Conservation (phyloP, 139 green algal genomes). For the Trebouxia sp. region DNA sequence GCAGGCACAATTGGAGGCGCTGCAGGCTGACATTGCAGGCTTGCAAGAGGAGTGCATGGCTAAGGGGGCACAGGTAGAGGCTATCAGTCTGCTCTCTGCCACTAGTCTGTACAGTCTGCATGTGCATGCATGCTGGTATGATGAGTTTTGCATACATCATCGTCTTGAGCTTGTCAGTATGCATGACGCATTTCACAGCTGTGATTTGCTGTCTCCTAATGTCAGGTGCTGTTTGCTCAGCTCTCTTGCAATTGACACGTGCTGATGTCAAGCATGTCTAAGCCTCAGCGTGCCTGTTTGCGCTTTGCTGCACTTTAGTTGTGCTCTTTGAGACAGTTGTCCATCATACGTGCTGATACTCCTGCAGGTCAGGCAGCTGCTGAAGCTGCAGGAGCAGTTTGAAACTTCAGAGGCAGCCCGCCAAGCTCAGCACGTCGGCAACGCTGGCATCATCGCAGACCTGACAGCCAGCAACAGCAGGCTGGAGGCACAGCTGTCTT, state of each 20-base stretch:
- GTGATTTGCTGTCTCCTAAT: too few relatives aligned
- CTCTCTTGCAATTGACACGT: too few relatives aligned
- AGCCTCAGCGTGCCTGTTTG: too few relatives aligned
- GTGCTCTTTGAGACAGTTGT: too few relatives aligned
- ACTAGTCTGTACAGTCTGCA: not conserved
- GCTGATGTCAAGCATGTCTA: too few relatives aligned
- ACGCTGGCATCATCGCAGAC: conserved; percentile 3
- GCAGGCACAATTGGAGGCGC: not conserved
- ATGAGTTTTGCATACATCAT: too few relatives aligned
- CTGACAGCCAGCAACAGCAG: not conserved
- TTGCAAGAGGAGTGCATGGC: conserved; percentile 15
- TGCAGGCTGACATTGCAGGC: not conserved
- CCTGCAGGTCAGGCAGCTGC: conserved; percentile 7
- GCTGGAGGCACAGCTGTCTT: not conserved
- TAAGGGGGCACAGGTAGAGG: conserved; percentile 3
- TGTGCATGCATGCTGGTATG: not conserved
- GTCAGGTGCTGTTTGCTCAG: too few relatives aligned
- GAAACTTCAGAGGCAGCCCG: conserved; percentile 4
- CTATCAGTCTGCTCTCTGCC: too few relatives aligned
- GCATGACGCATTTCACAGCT: too few relatives aligned
- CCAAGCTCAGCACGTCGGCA: conserved; percentile 11
- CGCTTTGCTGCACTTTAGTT: too few relatives aligned
- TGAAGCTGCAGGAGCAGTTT: conserved; percentile 22
- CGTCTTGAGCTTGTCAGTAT: too few relatives aligned
- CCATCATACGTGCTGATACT: too few relatives aligned